Conservation (phyloP, 768 basidiomycete species). For the Rhodotorula taiwanensis region DNA sequence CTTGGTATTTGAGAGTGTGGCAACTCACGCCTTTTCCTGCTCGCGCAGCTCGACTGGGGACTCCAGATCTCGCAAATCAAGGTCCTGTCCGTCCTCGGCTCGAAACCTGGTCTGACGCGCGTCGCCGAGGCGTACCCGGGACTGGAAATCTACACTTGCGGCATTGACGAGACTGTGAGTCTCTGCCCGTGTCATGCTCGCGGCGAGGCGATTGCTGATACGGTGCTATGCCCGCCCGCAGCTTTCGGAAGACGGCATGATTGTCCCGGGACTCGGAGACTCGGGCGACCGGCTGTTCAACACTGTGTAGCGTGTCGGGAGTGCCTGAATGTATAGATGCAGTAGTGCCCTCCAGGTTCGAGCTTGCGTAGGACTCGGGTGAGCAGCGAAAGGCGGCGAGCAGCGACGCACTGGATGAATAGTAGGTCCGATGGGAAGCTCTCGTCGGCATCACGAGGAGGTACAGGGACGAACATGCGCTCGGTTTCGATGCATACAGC, state of each 20-base stretch:
- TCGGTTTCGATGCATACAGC: too few species aligned
- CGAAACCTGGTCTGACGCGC: slow-evolving; percentile 61
- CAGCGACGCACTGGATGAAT: too few species aligned
- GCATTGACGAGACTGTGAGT: slow-evolving; percentile 16
- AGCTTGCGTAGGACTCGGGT: too few species aligned
- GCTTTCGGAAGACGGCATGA: slow-evolving; percentile 67
- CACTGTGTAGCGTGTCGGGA: slow-evolving; percentile 45
- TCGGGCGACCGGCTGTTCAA: slow-evolving; percentile 83
- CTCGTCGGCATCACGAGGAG: too few species aligned
- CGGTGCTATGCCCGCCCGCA: slow-evolving; percentile 31
- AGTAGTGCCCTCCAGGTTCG: too few species aligned
- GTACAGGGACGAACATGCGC: too few species aligned
- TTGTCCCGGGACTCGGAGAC: slow-evolving; percentile 86
- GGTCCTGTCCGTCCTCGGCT: slow-evolving; percentile 72
- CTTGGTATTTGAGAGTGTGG: too few species aligned
- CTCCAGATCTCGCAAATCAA: slow-evolving; percentile 63
- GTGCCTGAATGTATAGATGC: too few species aligned
- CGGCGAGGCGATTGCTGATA: too few species aligned
- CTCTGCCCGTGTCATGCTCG: not conserved
- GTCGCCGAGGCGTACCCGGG: slow-evolving; percentile 65
- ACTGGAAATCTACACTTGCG: slow-evolving; percentile 58
- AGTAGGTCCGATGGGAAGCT: too few species aligned
- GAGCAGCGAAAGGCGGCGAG: too few species aligned
- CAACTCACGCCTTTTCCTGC: not conserved
- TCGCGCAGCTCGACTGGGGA: slow-evolving; percentile 45